Percentiles rank a stretch among this genome's conserved stretches.
Evolutionary conservation across 495 filamentous ascomycete genomes (phyloP).

Genomic region (Penicillium robsamsonii): DNA sequence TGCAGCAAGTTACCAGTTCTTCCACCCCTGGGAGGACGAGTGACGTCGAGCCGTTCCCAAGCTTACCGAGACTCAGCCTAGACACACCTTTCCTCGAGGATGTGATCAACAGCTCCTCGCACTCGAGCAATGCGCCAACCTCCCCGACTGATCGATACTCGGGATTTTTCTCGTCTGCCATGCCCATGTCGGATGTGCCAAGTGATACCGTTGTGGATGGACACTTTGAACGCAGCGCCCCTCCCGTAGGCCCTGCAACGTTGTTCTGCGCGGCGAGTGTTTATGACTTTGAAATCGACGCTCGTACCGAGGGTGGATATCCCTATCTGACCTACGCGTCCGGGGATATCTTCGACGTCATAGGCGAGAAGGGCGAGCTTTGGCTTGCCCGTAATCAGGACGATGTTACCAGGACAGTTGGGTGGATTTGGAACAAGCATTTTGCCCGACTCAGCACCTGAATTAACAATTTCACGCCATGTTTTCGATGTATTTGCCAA

Average conservation of each 20-base stretch:
- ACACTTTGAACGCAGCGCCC: conserved; percentile 20
- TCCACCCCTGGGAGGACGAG: conserved; percentile 9
- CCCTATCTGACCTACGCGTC: conserved; percentile 94
- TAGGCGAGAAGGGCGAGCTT: conserved; percentile 93
- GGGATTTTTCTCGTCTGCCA: conserved; percentile 78
- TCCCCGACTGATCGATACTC: conserved; percentile 49
- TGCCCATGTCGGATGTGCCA: conserved; percentile 71
- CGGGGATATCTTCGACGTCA: conserved; percentile 88
- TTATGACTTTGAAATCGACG: conserved; percentile 94
- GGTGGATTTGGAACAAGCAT: conserved; percentile 99
- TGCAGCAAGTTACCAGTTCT: conserved; percentile 33
- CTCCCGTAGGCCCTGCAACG: conserved; percentile 45
- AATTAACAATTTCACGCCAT: not conserved
- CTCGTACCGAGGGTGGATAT: conserved; percentile 89
- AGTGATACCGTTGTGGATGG: conserved; percentile 19
- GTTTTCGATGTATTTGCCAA: not conserved
- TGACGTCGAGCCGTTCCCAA: conserved; percentile 37
- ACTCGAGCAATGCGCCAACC: conserved; percentile 26
- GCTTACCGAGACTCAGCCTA: conserved; percentile 40
- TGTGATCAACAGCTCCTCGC: conserved; percentile 25
- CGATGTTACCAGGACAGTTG: conserved; percentile 70
- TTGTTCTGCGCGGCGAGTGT: conserved; percentile 91
- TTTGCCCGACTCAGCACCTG: conserved; percentile 43
- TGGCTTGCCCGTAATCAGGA: conserved; percentile 98
- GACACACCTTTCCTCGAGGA: conserved; percentile 47